phyloP scores from a whole-genome alignment of 352 stramenopile genomes.

The Globisporangium megalacanthum region DNA sequence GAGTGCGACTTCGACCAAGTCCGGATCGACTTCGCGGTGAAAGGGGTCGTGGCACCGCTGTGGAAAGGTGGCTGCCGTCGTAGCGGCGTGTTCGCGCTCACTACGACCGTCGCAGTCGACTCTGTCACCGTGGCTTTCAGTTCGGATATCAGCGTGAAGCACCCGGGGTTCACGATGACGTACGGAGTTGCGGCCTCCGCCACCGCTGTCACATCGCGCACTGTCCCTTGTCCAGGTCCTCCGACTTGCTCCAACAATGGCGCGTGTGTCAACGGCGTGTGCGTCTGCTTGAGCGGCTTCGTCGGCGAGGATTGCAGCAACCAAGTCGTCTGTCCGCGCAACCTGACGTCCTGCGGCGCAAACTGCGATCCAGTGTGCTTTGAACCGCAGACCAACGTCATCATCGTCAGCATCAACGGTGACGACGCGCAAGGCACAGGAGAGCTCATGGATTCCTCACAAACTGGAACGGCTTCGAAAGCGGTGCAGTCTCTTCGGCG shows the following conservation, averaged over 20 bases:
- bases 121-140: constrained; percentile 30
- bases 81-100: constrained; percentile 30
- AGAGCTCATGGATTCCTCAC: constrained; percentile 41
- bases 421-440: constrained; percentile 51
- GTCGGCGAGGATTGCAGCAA: constrained; percentile 65
- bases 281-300: constrained; percentile 48
- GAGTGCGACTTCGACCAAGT: constrained; percentile 56
- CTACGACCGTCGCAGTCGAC: constrained; percentile 22
- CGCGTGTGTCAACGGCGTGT: constrained; percentile 34
- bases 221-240: constrained; percentile 32
- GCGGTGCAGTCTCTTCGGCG: constrained; percentile 37
- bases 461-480: constrained; percentile 41
- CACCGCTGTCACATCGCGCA: not conserved
- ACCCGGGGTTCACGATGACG: constrained; percentile 34
- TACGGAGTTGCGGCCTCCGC: constrained; percentile 27
- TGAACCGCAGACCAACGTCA: constrained; percentile 19
- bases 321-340: constrained; percentile 33
- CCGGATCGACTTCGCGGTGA: constrained; percentile 17
- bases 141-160: constrained; percentile 36
- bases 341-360: constrained; percentile 22
- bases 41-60: constrained; percentile 13
- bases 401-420: constrained; percentile 45
- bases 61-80: constrained; percentile 53
- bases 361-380: constrained; percentile 43
- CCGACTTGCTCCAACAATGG: constrained; percentile 42